Evolutionary conservation across 1,284 basidiomycete genomes (phyloP).

Genomic region (Leccinum brunneo-olivaceum): DNA sequence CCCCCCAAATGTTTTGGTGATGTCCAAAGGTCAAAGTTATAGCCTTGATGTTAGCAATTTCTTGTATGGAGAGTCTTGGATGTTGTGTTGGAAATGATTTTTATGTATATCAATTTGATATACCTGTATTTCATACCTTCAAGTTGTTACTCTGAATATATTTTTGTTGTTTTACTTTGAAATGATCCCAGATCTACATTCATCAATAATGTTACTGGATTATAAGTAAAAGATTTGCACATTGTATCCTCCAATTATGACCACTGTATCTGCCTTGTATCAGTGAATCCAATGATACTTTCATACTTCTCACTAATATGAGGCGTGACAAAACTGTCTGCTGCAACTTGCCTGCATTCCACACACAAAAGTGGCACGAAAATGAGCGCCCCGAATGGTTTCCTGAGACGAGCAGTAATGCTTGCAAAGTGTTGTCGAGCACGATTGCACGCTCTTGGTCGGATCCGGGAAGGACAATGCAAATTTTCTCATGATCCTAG

Average conservation of each 20-base stretch:
- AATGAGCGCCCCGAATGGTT: constrained; percentile 11
- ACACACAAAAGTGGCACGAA: background rate
- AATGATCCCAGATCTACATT: too few species aligned
- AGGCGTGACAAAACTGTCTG: background rate
- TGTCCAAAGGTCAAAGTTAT: constrained; percentile 7
- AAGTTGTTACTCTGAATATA: too few species aligned
- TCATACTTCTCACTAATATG: too few species aligned
- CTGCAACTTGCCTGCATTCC: constrained; percentile 5
- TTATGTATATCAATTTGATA: too few species aligned
- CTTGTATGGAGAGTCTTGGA: constrained; percentile 17
- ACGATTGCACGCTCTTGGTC: background rate
- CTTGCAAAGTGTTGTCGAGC: background rate
- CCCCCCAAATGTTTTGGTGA: constrained; percentile 14
- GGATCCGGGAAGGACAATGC: constrained; percentile 12
- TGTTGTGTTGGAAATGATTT: constrained; percentile 22
- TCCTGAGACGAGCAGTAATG: constrained; percentile 3
- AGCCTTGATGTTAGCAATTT: constrained; percentile 12
- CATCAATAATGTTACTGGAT: too few species aligned
- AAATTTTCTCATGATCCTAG: background rate
- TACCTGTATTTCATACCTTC: too few species aligned
- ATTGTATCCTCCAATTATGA: too few species aligned
- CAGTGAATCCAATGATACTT: too few species aligned
- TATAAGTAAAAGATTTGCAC: too few species aligned
- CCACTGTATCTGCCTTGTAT: too few species aligned
- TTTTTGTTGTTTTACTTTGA: too few species aligned